These are phyloP conservation scores for Graphiopsis chlorocephala DNA, from an alignment of 2,329 filamentous ascomycete genomes.

Conservation along the genomic window DNA sequence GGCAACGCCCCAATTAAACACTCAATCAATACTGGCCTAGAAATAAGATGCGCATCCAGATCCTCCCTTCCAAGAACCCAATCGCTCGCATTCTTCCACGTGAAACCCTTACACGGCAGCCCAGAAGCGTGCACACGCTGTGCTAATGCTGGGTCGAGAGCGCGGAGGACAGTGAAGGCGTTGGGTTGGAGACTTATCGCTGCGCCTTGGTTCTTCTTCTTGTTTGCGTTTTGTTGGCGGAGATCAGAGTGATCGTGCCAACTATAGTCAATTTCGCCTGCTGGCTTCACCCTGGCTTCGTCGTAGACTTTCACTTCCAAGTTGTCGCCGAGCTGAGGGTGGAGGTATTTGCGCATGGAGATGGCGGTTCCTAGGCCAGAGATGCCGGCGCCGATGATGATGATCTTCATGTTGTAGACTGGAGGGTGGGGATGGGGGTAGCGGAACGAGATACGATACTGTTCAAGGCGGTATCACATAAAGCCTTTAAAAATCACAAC, in stretches of 20 bases:
- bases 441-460: too few relatives aligned
- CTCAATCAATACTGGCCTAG: slow-evolving; percentile 3
- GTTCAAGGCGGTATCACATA: too few relatives aligned
- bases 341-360: slow-evolving; percentile 6
- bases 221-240: background rate
- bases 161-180: slow-evolving; percentile 8
- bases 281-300: background rate
- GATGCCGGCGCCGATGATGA: slow-evolving; percentile 2
- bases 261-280: background rate
- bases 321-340: background rate
- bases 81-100: slow-evolving; percentile 8
- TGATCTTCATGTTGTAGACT: slow-evolving; percentile 11
- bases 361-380: slow-evolving; percentile 10
- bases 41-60: slow-evolving; percentile 5
- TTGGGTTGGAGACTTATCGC: slow-evolving; percentile 13
- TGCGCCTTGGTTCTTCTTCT: slow-evolving; percentile 10
- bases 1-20: slow-evolving; percentile 5
- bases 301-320: slow-evolving; percentile 6
- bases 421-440: too few relatives aligned
- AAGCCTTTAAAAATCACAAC: background rate
- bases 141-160: slow-evolving; percentile 1
- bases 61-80: slow-evolving; percentile 1
- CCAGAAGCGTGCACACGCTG: slow-evolving; percentile 1
- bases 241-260: slow-evolving; percentile 10
- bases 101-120: slow-evolving; percentile 8